phyloP scores from a whole-genome alignment of 2,329 filamentous ascomycete genomes.

The Diaporthe longicolla region DNA sequence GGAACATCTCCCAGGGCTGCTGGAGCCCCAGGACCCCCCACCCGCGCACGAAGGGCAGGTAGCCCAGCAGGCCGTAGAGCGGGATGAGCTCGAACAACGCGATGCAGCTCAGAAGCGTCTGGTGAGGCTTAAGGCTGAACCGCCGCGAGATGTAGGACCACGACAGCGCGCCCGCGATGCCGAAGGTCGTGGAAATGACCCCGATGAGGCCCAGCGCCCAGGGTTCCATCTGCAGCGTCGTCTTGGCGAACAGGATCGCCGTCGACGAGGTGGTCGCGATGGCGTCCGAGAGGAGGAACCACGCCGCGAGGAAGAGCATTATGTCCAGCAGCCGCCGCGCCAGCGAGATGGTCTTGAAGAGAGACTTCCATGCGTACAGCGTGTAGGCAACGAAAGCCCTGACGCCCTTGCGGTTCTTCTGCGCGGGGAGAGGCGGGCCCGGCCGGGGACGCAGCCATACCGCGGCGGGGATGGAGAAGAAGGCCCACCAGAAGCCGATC shows the following conservation, averaged over 20 bases:
- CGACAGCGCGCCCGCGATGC: conserved; percentile 88
- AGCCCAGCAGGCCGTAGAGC: conserved; percentile 89
- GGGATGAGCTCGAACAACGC: conserved; percentile 92
- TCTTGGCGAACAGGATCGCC: conserved; percentile 96
- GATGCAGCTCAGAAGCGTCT: conserved; percentile 94
- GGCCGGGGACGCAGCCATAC: conserved; percentile 90
- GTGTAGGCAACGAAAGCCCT: conserved; percentile 79
- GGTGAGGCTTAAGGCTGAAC: conserved; percentile 80
- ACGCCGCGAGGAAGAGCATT: conserved; percentile 84
- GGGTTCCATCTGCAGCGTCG: conserved; percentile 88
- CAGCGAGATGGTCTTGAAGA: conserved; percentile 83
- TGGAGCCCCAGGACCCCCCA: conserved; percentile 89
- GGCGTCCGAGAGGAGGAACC: conserved; percentile 95
- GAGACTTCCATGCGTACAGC: conserved; percentile 85
- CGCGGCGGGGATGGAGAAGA: conserved; percentile 90
- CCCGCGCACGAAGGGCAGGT: conserved; percentile 81
- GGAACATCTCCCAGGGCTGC: conserved; percentile 97
- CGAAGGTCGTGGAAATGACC: conserved; percentile 87
- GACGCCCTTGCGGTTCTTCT: conserved; percentile 54
- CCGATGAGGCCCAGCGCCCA: conserved; percentile 93
- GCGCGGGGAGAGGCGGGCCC: conserved; percentile 79
- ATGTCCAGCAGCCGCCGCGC: conserved; percentile 82
- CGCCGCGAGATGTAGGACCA: conserved; percentile 85
- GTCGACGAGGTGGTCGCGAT: conserved; percentile 96
- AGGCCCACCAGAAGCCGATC: conserved; percentile 92